Percentiles rank a stretch among this genome's conserved stretches.
Evolutionary conservation across 2,329 filamentous ascomycete species (phyloP).

Genomic region (Talaromyces sp.): DNA sequence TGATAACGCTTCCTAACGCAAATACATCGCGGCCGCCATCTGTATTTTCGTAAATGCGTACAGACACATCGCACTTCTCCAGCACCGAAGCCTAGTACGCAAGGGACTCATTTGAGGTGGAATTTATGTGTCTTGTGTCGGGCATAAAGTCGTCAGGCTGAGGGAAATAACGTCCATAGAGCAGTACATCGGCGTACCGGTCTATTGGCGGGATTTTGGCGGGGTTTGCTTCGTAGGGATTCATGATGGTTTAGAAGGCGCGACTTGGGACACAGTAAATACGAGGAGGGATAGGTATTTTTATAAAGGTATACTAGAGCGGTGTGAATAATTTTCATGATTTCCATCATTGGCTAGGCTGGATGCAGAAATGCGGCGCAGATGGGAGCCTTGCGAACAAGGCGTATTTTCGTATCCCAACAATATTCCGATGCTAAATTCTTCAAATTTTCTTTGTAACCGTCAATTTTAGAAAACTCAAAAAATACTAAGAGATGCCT

Average conservation of each 20-base stretch:
- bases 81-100: slow-evolving; percentile 55
- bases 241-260: background rate
- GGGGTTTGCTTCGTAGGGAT: slow-evolving; percentile 21
- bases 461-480: too few species aligned
- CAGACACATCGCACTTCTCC: slow-evolving; percentile 23
- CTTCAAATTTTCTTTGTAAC: too few species aligned
- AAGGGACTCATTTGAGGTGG: slow-evolving; percentile 49
- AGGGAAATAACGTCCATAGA: slow-evolving; percentile 29
- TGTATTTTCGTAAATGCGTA: slow-evolving; percentile 28
- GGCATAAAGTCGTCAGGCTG: slow-evolving; percentile 25
- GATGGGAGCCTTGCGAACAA: too few species aligned
- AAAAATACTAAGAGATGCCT: too few species aligned
- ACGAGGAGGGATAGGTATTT: too few species aligned
- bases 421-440: too few species aligned
- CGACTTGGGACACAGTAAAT: too few species aligned
- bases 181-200: slow-evolving; percentile 24
- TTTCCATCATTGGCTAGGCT: too few species aligned
- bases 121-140: slow-evolving; percentile 48
- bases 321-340: too few species aligned
- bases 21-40: slow-evolving; percentile 40
- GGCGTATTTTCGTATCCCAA: too few species aligned
- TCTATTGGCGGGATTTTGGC: slow-evolving; percentile 27
- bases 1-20: slow-evolving; percentile 37
- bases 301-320: too few species aligned
- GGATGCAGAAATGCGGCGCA: too few species aligned